These are phyloP conservation scores for Pichia insulana DNA, from an alignment of 805 yeast species.

Conservation along the genomic window DNA sequence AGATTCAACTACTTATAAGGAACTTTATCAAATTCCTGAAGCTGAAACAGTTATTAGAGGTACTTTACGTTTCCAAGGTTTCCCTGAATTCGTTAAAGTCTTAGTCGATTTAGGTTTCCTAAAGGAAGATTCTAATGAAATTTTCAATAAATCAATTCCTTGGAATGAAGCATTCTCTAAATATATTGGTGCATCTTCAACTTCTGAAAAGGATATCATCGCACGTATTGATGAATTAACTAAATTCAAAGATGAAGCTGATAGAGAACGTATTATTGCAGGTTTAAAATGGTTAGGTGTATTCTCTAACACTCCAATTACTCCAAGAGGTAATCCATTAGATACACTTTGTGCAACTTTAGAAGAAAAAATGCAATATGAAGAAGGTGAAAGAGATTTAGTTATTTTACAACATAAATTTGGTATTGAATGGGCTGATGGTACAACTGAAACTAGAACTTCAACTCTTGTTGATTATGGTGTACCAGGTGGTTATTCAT, in stretches of 20 bases:
- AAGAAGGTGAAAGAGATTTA: conserved; percentile 89
- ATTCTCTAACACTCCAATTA: conserved; percentile 65
- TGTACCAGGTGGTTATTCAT: conserved; percentile 84
- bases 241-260: conserved; percentile 69
- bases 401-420: conserved; percentile 96
- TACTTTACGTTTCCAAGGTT: conserved; percentile 95
- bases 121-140: conserved; percentile 60
- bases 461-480: conserved; percentile 95
- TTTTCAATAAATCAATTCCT: conserved; percentile 47
- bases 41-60: conserved; percentile 97
- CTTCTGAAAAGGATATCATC: conserved; percentile 62
- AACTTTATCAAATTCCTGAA: conserved; percentile 90
- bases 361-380: conserved; percentile 94
- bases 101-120: conserved; percentile 91
- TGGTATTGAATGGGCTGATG: conserved; percentile 95
- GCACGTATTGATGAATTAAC: conserved; percentile 72
- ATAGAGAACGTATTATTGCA: conserved; percentile 74
- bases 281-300: conserved; percentile 95
- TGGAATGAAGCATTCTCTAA: conserved; percentile 86
- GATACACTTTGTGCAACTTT: conserved; percentile 96
- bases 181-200: conserved; percentile 66
- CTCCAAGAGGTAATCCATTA: conserved; percentile 88
- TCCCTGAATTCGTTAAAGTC: conserved; percentile 95
- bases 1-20: conserved; percentile 91
- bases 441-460: conserved; percentile 83